Percentiles rank a stretch among this genome's conserved stretches.
These are phyloP conservation scores for Rhizopus arrhizus DNA, from an alignment of 371 early-diverging fungal species.

Conservation along the genomic window DNA sequence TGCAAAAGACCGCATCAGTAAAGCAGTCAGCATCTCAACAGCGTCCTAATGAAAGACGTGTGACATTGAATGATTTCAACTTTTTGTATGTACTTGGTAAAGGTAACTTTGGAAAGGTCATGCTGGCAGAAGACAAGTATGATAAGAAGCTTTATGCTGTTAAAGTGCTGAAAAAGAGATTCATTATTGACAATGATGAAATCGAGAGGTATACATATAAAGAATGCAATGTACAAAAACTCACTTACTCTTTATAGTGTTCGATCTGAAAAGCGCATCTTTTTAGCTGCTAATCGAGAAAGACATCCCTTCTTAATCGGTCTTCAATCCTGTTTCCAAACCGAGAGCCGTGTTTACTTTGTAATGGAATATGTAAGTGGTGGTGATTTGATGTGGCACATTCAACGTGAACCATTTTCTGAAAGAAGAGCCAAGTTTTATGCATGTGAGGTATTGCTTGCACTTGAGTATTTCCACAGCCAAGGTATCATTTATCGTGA, in stretches of 20 bases:
- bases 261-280: conserved; percentile 92
- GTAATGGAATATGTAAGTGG: conserved; percentile 99
- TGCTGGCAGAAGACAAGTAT: conserved; percentile 92
- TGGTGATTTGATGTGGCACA: conserved; percentile 99
- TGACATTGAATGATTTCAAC: conserved; percentile 81
- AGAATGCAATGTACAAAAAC: neutral
- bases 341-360: conserved; percentile 92
- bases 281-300: conserved; percentile 85
- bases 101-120: conserved; percentile 98
- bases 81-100: conserved; percentile 95
- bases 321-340: conserved; percentile 95
- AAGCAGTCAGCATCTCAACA: neutral
- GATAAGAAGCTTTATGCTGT: conserved; percentile 90
- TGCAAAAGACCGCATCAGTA: neutral
- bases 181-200: conserved; percentile 92
- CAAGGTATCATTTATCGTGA: conserved; percentile 58
- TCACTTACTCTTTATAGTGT: conserved; percentile 49
- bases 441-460: conserved; percentile 95
- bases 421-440: conserved; percentile 95
- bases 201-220: conserved; percentile 64
- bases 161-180: conserved; percentile 97
- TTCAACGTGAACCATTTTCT: conserved; percentile 84
- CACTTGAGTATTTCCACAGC: conserved; percentile 70
- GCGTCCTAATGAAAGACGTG: conserved; percentile 17
- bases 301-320: conserved; percentile 98